Percentiles rank a stretch among this genome's conserved stretches.
These are phyloP conservation scores for Lanmaoa rubissima DNA, from an alignment of 768 basidiomycete species.

Conservation along the genomic window DNA sequence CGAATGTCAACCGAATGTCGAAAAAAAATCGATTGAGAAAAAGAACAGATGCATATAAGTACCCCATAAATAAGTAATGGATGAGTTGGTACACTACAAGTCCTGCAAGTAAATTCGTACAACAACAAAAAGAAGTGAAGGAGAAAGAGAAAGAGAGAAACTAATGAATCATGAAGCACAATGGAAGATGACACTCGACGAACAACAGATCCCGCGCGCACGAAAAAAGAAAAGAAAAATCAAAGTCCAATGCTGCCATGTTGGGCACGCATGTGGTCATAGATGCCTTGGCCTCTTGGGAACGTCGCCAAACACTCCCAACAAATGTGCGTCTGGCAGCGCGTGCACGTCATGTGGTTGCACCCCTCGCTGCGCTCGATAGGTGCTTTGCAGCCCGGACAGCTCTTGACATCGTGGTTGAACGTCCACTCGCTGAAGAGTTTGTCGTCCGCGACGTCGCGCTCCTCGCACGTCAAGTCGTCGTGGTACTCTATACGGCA, in stretches of 20 bases:
- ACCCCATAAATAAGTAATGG: conserved; percentile 22
- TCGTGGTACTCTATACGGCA: conserved; percentile 66
- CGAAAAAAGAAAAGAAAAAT: not conserved
- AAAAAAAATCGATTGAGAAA: not conserved
- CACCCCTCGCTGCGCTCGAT: conserved; percentile 78
- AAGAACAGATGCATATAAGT: conserved; percentile 19
- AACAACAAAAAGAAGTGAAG: conserved; percentile 7
- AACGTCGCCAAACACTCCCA: conserved; percentile 80
- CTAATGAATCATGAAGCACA: conserved; percentile 5
- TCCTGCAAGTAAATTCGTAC: conserved; percentile 8
- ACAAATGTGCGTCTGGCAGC: conserved; percentile 75
- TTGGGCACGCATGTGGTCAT: conserved; percentile 66
- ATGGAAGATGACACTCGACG: not conserved
- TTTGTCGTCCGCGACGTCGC: conserved; percentile 48
- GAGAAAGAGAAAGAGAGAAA: not conserved
- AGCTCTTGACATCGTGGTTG: conserved; percentile 66
- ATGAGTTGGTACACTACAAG: not conserved
- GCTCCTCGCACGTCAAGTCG: conserved; percentile 61
- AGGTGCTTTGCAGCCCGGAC: conserved; percentile 66
- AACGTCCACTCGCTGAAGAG: conserved; percentile 65
- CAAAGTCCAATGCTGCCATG: conserved; percentile 64
- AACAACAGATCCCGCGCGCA: not conserved
- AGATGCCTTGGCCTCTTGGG: conserved; percentile 65
- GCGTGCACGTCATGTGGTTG: conserved; percentile 79
- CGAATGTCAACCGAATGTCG: not conserved